Conservation (phyloP, 1,284 basidiomycete species). For the Trichosporon ovoides region DNA sequence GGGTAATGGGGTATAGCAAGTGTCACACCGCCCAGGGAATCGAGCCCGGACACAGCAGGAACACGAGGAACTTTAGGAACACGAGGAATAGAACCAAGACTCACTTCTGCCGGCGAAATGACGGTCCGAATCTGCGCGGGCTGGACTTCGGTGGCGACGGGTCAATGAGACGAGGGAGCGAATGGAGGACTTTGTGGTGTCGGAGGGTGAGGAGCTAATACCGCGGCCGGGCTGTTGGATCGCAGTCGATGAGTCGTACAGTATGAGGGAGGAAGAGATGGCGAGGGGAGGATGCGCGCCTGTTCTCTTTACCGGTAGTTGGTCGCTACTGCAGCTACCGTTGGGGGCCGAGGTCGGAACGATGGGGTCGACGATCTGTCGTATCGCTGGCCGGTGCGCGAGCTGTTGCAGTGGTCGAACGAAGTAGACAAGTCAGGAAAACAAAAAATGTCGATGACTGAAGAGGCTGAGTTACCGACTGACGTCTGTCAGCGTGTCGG, state of each 20-base stretch:
- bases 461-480: neutral
- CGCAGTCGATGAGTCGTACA: no score
- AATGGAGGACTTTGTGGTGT: neutral
- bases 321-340: neutral
- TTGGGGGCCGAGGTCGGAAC: neutral
- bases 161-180: neutral
- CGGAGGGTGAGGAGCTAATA: neutral
- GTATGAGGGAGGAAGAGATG: neutral
- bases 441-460: neutral
- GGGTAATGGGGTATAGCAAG: neutral
- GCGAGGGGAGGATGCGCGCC: neutral
- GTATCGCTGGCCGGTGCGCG: neutral
- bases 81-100: neutral
- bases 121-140: neutral
- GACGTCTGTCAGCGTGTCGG: neutral
- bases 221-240: no score
- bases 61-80: neutral
- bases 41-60: neutral
- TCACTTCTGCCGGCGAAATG: neutral
- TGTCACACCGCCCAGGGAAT: neutral
- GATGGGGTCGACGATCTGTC: neutral
- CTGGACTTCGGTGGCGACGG: neutral
- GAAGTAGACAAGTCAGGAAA: no score
- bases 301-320: no score
- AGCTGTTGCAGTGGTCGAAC: neutral